Evolutionary conservation across 148 eudicot species (phyloP).

Genomic region (Amaranthus palmeri): DNA sequence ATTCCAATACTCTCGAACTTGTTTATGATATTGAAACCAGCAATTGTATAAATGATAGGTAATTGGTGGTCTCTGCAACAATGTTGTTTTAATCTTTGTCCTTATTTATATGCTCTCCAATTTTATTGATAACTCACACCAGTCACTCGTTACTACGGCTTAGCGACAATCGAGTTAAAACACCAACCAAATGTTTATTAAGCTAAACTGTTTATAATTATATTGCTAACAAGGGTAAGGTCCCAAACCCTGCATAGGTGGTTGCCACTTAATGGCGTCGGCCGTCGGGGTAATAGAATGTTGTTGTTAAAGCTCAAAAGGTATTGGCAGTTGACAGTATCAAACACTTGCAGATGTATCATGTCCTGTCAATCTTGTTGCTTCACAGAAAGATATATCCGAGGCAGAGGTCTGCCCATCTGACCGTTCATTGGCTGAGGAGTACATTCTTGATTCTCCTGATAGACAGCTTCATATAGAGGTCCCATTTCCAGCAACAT

Average conservation of each 20-base stretch:
- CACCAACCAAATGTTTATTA: too few relatives aligned
- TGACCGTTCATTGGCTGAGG: conserved; percentile 11
- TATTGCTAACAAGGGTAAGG: too few relatives aligned
- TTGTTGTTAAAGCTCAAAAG: too few relatives aligned
- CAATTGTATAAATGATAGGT: not conserved
- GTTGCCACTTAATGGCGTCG: too few relatives aligned
- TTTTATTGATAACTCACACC: too few relatives aligned
- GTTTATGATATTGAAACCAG: not conserved
- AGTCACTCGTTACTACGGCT: too few relatives aligned
- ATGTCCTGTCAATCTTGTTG: conserved; percentile 5
- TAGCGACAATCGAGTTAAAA: too few relatives aligned
- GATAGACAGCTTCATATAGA: conserved; percentile 11
- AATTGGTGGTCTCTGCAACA: not conserved
- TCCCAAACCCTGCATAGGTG: too few relatives aligned
- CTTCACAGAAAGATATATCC: conserved; percentile 1
- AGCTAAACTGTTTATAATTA: too few relatives aligned
- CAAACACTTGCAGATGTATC: conserved; percentile 19
- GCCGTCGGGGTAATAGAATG: too few relatives aligned
- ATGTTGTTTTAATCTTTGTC: not conserved
- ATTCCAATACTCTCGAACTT: not conserved
- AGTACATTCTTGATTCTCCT: conserved; percentile 12
- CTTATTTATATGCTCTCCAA: not conserved
- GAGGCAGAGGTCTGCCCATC: conserved; percentile 13
- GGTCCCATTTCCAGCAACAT: conserved; percentile 9
- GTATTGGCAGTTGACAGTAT: not conserved